Base-by-base conservation (phyloP, 1,284 basidiomycete species). In the Ceratobasidium sp. region DNA sequence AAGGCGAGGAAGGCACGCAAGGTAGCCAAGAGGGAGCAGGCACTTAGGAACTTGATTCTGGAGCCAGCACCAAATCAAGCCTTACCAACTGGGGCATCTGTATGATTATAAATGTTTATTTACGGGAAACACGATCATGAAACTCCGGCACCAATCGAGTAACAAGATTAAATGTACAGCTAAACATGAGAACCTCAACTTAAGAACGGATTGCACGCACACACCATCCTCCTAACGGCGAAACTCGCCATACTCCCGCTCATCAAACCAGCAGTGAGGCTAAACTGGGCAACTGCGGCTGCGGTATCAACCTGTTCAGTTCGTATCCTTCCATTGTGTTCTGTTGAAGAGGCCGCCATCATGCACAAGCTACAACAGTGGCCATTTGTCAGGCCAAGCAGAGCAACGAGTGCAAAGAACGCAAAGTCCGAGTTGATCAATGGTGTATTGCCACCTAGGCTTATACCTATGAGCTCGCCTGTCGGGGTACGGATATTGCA, bases 11-110 rank as follows among this genome's bases (percentile, higher is more conserved):
- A 65, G 36, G 74, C 71, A 14, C 70, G 74, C 58, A 77, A 77
- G 67, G 72, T 72, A 43, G 50, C 55, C 58, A 77, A 74, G 73
- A 61, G 50, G 72, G 53, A 67, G 46, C 60, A 74, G 78, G 86
- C 85, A 73, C 82, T 93, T 77, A 87, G 85, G 14, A 83, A 85
- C 67, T 77, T 93, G 78, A 84, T 86, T 45, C 83, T 93, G 75
- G 81, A 82, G 76, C 84, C 85, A 30, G 86, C 85, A 65, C 81
- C 84, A 46, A 92, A 93, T 83, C 91, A 93, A 77, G 80, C 89
- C 72, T 81, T 92, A 74, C 92, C 92, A 12, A 14, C 36, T 14
- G 6, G 8, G 14, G 30, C 50, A 14, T 45, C 59, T 16, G 26
- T 32, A 48, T 61, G 28, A 48, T 61, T 48, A 39, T 30, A 45